Conservation (phyloP, 2,329 filamentous ascomycete genomes). For the Chrysoporthe deuterocubensis region DNA sequence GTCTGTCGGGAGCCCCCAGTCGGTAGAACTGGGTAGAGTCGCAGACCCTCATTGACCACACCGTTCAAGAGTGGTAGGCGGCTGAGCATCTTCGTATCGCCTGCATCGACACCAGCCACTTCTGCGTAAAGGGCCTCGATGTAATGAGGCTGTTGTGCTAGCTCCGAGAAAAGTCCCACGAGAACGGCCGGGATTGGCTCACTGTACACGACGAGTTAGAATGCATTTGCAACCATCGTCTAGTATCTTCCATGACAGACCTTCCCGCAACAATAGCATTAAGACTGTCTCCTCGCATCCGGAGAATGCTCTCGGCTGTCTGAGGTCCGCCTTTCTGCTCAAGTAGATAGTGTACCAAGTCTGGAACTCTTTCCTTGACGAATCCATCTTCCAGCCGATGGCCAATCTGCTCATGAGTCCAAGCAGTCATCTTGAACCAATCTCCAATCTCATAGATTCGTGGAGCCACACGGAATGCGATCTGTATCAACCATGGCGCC, state of each 20-base stretch:
- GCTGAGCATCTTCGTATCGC: constrained; percentile 29
- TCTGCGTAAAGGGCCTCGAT: neutral
- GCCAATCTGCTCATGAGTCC: constrained; percentile 31
- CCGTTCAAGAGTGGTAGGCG: constrained; percentile 33
- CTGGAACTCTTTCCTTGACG: neutral
- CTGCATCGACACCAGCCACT: constrained; percentile 28
- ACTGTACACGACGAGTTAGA: neutral
- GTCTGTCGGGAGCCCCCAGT: constrained; percentile 33
- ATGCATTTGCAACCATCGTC: neutral
- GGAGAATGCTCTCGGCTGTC: constrained; percentile 23
- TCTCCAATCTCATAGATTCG: constrained; percentile 30
- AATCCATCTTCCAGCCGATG: neutral
- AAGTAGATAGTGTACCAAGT: constrained; percentile 12
- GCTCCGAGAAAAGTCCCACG: neutral
- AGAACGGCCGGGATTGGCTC: constrained; percentile 4
- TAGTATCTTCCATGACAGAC: constrained; percentile 8
- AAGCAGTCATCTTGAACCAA: constrained; percentile 33
- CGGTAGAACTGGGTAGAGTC: constrained; percentile 32
- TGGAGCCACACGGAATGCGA: constrained; percentile 32
- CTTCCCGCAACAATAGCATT: constrained; percentile 33
- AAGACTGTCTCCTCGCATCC: constrained; percentile 29
- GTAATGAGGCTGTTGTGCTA: neutral
- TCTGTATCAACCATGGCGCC: constrained; percentile 35
- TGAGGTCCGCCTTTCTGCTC: constrained; percentile 12
- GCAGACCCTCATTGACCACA: constrained; percentile 34